Conservation (phyloP, 2,329 filamentous ascomycete species). For the Macrophomina phaseolina region DNA sequence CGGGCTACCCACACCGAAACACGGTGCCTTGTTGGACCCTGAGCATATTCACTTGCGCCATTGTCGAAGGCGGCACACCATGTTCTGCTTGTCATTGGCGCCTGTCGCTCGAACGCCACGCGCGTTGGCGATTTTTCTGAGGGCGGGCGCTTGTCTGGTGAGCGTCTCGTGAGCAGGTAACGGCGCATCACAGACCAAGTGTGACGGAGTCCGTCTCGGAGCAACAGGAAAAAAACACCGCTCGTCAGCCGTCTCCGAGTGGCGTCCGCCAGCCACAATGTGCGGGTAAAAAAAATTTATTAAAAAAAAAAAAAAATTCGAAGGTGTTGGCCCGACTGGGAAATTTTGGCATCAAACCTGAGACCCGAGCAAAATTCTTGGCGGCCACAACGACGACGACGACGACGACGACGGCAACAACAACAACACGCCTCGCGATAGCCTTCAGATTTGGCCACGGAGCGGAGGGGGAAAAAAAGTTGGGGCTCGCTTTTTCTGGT, state of each 20-base stretch:
- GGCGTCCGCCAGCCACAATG: background rate
- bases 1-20: background rate
- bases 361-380: too few species aligned
- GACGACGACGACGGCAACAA: too few species aligned
- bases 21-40: background rate
- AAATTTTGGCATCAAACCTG: too few species aligned
- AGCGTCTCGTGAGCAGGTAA: constrained; percentile 10
- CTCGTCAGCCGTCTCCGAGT: background rate
- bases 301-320: too few species aligned
- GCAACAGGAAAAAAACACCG: too few species aligned
- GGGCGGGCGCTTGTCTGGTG: background rate
- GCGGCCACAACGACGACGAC: background rate
- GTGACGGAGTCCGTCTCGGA: constrained; percentile 2
- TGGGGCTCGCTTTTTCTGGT: background rate
- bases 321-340: too few species aligned
- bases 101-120: background rate
- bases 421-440: too few species aligned
- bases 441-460: too few species aligned
- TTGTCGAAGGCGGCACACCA: background rate
- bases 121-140: too few species aligned
- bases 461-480: too few species aligned
- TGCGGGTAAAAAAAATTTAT: background rate
- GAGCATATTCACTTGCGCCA: background rate
- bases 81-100: background rate
- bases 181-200: background rate